Percentiles rank a stretch among this genome's conserved stretches.
Conservation (phyloP, 176 grass and related monocot species). For the Oropetium thomaeum region DNA sequence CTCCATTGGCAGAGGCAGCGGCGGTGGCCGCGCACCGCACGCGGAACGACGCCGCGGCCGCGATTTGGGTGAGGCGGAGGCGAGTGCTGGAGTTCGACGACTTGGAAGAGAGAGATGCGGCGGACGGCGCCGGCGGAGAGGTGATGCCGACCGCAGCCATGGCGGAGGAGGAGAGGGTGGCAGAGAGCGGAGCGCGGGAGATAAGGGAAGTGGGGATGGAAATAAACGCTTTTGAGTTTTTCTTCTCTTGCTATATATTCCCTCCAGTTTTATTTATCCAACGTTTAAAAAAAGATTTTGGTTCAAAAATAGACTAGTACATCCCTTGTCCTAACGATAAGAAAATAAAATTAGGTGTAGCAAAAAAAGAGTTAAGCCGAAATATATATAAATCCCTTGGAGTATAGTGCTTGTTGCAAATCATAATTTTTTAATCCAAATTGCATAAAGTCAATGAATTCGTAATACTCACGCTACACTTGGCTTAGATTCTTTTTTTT, state of each 20-base stretch:
- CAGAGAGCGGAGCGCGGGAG: conserved; percentile 37
- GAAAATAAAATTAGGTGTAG: no score
- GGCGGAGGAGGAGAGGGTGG: conserved; percentile 6
- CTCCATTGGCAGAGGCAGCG: conserved; percentile 25
- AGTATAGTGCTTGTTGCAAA: no score
- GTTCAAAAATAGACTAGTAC: no score
- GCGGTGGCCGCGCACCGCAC: conserved; percentile 38
- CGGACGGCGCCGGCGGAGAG: conserved; percentile 28
- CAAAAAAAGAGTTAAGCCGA: no score
- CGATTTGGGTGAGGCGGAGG: background rate
- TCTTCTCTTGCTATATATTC: conserved; percentile 25
- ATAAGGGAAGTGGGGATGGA: conserved; percentile 51
- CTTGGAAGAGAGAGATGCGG: background rate
- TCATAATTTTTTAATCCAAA: no score
- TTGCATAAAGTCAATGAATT: no score
- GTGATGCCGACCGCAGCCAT: conserved; percentile 38
- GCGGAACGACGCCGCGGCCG: conserved; percentile 16
- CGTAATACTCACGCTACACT: no score
- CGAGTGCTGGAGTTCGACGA: background rate
- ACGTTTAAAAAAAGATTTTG: no score
- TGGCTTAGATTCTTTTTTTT: no score
- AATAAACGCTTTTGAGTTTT: conserved; percentile 34
- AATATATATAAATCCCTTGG: no score
- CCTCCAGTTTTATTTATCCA: no score
- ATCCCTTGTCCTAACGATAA: no score